Base-by-base conservation (phyloP, 2,329 filamentous ascomycete species). In the Aspergillus oerlinghausenensis region DNA sequence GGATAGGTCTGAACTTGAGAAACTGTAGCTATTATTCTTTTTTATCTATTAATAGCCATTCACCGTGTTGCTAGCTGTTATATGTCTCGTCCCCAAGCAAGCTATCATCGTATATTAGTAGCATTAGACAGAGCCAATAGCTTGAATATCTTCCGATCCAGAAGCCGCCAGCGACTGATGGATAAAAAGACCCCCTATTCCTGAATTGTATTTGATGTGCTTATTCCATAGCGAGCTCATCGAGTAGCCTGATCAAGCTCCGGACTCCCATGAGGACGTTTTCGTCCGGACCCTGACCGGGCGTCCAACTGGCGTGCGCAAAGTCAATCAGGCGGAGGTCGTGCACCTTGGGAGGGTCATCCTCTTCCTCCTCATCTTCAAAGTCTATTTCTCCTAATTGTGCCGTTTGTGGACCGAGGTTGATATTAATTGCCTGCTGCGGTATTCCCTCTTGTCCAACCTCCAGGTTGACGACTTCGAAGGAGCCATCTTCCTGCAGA, bases 261-360 rank as follows among this genome's bases (percentile, higher is more conserved):
- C 86, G 80, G 60, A 97, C 84, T 0, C 92, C 92, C 38, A 78
- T 78, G 32, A 97, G 78, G 14, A 83, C 78, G 68, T 97, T 97
- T 75, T 96, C 88, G 71, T 99, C 94, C 0, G 89, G 88, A 0
- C 93, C 93, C 66, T 88, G 76, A 1, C 91, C 90, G 0, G 90
- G 88, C 1, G 85, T 88, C 87, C 88, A 97, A 51, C 80, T 77
- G 10, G 94, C 94, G 74, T 99, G 94, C 1, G 94, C 94, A 80
- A 99, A 99, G 73, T 99, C 94, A 65, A 99, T 99, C 61, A 99
- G 81, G 70, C 93, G 94, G 51, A 97, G 80, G 11, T 85, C 83
- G 67, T 88, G 90, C 47, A 96, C 84, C 65, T 87, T 87, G 0
- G 88, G 88, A 10, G 72, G 69, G 58, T 76, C 72, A 55, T 80